A percentile compares a stretch with the other conserved stretches of the same genome.
These are phyloP conservation scores for Suillus americanus DNA, from an alignment of 768 basidiomycete genomes.

Conservation along the genomic window DNA sequence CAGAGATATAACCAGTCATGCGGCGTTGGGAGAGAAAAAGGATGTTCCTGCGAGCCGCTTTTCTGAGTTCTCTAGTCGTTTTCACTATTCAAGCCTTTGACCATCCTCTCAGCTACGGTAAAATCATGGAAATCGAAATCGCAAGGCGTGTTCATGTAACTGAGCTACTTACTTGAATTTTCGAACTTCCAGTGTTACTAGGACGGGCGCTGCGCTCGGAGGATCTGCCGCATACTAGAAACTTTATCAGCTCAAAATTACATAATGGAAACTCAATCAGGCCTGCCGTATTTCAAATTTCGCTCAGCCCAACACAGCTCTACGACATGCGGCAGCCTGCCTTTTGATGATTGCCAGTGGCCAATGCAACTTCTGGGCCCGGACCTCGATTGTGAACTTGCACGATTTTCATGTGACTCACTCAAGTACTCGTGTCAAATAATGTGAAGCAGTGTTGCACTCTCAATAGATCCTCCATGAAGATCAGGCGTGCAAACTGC, in stretches of 20 bases:
- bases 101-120: too few relatives aligned
- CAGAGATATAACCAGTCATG: not conserved
- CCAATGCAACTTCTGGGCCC: not conserved
- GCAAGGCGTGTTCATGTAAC: too few relatives aligned
- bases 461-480: not conserved
- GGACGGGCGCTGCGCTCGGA: too few relatives aligned
- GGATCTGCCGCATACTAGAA: too few relatives aligned
- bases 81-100: not conserved
- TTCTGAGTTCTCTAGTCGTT: too few relatives aligned
- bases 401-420: not conserved
- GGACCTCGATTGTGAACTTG: not conserved
- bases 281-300: not conserved
- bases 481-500: slow-evolving; percentile 5
- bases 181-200: too few relatives aligned
- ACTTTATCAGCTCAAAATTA: not conserved
- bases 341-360: not conserved
- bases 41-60: not conserved
- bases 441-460: slow-evolving; percentile 1
- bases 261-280: not conserved
- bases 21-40: not conserved
- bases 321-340: not conserved
- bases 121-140: too few relatives aligned
- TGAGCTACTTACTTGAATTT: too few relatives aligned
- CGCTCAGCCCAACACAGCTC: not conserved
- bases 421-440: not conserved